phyloP scores from a whole-genome alignment of 2,329 filamentous ascomycete species.

The Ophiosphaerella herpotricha region DNA sequence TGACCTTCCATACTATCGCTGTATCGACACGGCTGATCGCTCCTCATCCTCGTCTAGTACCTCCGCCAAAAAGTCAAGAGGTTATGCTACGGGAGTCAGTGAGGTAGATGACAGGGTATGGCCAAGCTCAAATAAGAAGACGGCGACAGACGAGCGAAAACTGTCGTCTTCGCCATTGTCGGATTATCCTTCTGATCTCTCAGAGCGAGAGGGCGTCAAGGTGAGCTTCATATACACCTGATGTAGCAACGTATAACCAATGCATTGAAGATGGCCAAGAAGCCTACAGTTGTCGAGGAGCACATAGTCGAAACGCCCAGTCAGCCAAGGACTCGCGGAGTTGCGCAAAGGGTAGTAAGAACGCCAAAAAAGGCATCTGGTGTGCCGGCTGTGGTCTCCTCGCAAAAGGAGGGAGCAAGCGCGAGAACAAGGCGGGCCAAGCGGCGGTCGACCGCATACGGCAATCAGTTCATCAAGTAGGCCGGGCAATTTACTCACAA shows the following conservation, averaged over 20 bases:
- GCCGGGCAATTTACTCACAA: background rate
- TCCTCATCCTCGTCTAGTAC: too few relatives aligned
- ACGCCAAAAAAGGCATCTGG: background rate
- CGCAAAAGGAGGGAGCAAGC: background rate
- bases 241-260: background rate
- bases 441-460: background rate
- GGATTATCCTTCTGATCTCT: slow-evolving; percentile 24
- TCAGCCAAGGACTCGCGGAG: background rate
- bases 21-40: too few relatives aligned
- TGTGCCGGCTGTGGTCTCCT: background rate
- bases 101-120: background rate
- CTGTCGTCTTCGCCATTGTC: slow-evolving; percentile 10
- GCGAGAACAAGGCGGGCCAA: background rate
- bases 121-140: background rate
- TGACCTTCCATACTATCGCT: background rate
- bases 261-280: background rate
- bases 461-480: background rate
- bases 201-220: slow-evolving; percentile 10
- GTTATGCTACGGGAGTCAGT: background rate
- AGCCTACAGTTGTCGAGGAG: background rate
- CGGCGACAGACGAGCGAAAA: background rate
- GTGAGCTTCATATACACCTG: slow-evolving; percentile 3
- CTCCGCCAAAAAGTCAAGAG: too few relatives aligned
- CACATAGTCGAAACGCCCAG: background rate
- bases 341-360: background rate